Evolutionary conservation across 2,329 filamentous ascomycete species (phyloP).

Genomic region (Elsinoe perseae): DNA sequence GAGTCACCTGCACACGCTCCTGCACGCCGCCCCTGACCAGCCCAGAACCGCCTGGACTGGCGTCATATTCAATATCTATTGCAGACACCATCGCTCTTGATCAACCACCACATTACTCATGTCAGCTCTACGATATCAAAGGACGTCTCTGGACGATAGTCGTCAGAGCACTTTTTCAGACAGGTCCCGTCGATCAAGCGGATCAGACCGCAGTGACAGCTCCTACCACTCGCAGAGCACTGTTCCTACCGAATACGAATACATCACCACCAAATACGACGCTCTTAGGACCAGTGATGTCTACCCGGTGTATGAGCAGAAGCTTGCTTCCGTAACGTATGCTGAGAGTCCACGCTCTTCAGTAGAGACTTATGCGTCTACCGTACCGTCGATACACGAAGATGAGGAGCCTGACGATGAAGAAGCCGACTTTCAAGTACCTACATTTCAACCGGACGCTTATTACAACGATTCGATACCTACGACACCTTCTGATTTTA

Average conservation of each 20-base stretch:
- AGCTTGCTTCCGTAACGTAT: conserved; percentile 9
- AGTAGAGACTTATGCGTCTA: conserved; percentile 73
- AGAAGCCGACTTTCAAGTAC: conserved; percentile 46
- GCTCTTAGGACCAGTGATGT: conserved; percentile 21
- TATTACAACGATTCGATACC: conserved; percentile 61
- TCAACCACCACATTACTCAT: conserved; percentile 12
- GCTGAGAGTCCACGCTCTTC: conserved; percentile 49
- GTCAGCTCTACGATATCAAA: conserved; percentile 10
- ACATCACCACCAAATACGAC: conserved; percentile 18
- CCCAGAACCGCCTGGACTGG: neutral
- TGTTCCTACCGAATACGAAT: conserved; percentile 19
- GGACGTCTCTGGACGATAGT: conserved; percentile 10
- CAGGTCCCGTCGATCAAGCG: conserved; percentile 9
- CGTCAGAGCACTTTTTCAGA: neutral
- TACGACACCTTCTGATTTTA: conserved; percentile 75
- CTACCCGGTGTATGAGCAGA: neutral
- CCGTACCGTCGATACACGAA: conserved; percentile 55
- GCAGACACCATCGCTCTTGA: neutral
- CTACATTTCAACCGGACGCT: conserved; percentile 54
- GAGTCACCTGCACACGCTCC: conserved; percentile 5
- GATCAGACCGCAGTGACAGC: conserved; percentile 19
- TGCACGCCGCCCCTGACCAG: conserved; percentile 13
- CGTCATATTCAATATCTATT: conserved; percentile 10
- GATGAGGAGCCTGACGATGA: conserved; percentile 31
- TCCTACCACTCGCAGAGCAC: conserved; percentile 21